phyloP scores from a whole-genome alignment of 2,329 filamentous ascomycete species.

The Cercospora janseana region DNA sequence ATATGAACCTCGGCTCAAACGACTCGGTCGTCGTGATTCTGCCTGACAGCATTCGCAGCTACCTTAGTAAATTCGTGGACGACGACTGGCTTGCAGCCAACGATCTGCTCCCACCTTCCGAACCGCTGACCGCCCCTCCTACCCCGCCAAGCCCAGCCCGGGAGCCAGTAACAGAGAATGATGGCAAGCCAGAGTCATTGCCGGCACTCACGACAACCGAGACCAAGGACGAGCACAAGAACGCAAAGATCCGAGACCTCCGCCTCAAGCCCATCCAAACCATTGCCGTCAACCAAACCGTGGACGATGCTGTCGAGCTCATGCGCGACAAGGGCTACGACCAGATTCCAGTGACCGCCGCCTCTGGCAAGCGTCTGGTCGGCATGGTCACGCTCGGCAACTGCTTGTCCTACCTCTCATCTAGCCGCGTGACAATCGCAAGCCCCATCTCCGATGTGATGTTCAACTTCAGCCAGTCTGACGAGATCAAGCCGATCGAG shows the following conservation, averaged over 20 bases:
- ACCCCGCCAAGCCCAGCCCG: slow-evolving; percentile 38
- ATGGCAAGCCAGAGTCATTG: slow-evolving; percentile 23
- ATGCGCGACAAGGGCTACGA: slow-evolving; percentile 99
- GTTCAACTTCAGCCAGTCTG: slow-evolving; percentile 89
- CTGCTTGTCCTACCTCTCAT: slow-evolving; percentile 83
- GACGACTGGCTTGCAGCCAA: slow-evolving; percentile 99
- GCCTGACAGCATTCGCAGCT: slow-evolving; percentile 94
- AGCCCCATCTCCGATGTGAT: slow-evolving; percentile 83
- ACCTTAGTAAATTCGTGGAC: slow-evolving; percentile 96
- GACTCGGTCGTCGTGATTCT: slow-evolving; percentile 88
- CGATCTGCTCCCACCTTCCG: slow-evolving; percentile 71
- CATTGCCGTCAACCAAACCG: slow-evolving; percentile 66
- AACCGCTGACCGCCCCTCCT: slow-evolving; percentile 43
- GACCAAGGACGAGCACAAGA: slow-evolving; percentile 66
- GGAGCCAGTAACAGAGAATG: slow-evolving; percentile 28
- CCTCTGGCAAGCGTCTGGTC: slow-evolving; percentile 68
- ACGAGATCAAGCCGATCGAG: slow-evolving; percentile 88
- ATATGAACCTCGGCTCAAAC: slow-evolving; percentile 72
- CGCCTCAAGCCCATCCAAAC: slow-evolving; percentile 93
- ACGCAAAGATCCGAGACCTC: slow-evolving; percentile 76
- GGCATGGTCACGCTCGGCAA: slow-evolving; percentile 95
- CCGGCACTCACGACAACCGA: slow-evolving; percentile 39
- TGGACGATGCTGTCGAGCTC: slow-evolving; percentile 87
- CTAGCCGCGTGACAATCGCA: slow-evolving; percentile 71
- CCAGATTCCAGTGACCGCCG: slow-evolving; percentile 83